Percentiles rank a stretch among this genome's conserved stretches.
Conservation (phyloP, 768 basidiomycete genomes). For the Hortiboletus campestris region DNA sequence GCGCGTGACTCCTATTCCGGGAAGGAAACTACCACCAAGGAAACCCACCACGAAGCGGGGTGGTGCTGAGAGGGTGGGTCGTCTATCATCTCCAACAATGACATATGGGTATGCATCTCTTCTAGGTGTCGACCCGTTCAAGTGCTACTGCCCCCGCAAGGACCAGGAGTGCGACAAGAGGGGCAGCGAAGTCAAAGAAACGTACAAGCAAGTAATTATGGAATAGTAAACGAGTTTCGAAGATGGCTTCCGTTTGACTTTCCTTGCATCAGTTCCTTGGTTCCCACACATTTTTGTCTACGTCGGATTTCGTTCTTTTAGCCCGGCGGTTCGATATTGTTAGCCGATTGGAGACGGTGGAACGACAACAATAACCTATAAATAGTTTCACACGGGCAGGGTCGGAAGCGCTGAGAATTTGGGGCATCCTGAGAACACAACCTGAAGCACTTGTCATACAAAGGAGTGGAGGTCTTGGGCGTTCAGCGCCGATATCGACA, state of each 20-base stretch:
- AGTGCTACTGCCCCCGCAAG: not conserved
- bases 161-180: not conserved
- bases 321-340: constrained; percentile 3
- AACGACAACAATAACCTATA: not conserved
- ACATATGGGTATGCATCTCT: not conserved
- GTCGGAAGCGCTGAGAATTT: constrained; percentile 4
- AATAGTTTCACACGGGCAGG: not conserved
- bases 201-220: not conserved
- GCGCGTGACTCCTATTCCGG: constrained; percentile 5
- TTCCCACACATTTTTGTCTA: not conserved
- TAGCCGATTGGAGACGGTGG: not conserved
- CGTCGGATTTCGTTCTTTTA: not conserved
- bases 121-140: constrained; percentile 1
- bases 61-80: constrained; percentile 10
- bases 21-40: constrained; percentile 7
- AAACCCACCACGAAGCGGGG: constrained; percentile 1
- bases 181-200: not conserved
- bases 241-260: not conserved
- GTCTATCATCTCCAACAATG: not conserved
- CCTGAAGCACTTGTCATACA: no score
- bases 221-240: not conserved
- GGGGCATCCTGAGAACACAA: not conserved
- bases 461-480: no score
- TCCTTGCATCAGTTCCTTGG: not conserved
- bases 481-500: no score